These are phyloP conservation scores for Saccharomyces hybrid DNA, from an alignment of 1,139 yeast genomes.

Conservation along the genomic window DNA sequence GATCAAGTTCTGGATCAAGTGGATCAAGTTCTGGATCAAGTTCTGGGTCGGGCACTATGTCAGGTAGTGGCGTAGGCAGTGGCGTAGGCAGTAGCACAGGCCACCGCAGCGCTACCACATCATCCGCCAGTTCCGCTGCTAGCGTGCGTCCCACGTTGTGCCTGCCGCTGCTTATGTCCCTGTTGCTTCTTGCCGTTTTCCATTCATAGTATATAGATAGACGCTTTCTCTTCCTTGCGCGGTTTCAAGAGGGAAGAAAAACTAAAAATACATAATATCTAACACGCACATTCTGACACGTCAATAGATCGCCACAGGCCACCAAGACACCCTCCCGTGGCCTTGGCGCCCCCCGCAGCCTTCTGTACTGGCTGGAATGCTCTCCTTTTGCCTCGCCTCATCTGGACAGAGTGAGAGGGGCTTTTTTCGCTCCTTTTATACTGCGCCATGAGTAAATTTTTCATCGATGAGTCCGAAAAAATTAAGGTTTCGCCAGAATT, in stretches of 20 bases:
- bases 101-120: too few relatives aligned
- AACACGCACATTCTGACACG: not conserved
- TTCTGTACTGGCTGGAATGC: too few relatives aligned
- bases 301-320: not conserved
- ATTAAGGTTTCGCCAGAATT: not conserved
- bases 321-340: not conserved
- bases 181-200: not conserved
- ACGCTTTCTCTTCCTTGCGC: not conserved
- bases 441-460: not conserved
- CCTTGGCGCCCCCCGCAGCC: not conserved
- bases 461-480: not conserved
- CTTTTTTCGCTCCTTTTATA: not conserved
- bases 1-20: too few relatives aligned
- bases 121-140: not conserved
- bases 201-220: not conserved
- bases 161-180: not conserved
- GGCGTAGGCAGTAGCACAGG: too few relatives aligned
- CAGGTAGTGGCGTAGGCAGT: too few relatives aligned
- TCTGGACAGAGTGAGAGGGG: not conserved
- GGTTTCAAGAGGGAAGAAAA: not conserved
- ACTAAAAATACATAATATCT: not conserved
- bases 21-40: too few relatives aligned
- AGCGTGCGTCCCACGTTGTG: not conserved
- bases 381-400: not conserved
- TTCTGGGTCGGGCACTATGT: too few relatives aligned